These are phyloP conservation scores for Vairimorpha apis DNA, from an alignment of 371 early-diverging fungal genomes.

Conservation along the genomic window DNA sequence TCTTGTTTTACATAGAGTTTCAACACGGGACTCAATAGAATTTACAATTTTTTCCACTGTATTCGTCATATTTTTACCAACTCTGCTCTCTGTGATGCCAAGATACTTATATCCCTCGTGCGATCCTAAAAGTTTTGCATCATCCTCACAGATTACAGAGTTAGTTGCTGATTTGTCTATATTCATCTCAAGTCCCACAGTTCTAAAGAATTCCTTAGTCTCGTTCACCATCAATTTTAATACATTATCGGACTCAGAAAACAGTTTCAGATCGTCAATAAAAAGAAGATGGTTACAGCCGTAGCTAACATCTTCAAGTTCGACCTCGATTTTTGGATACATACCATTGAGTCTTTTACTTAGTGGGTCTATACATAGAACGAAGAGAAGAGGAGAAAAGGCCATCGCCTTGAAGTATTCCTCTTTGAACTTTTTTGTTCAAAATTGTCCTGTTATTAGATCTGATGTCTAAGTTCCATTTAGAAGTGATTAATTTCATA, in stretches of 20 bases:
- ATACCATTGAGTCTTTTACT: conserved; percentile 1
- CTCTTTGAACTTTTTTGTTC: conserved; percentile 6
- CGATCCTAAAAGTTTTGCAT: background rate
- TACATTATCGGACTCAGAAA: background rate
- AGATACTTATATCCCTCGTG: conserved; percentile 7
- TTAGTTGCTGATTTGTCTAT: background rate
- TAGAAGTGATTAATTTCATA: background rate
- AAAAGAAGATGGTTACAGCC: background rate
- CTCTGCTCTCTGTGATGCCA: background rate
- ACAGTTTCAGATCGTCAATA: background rate
- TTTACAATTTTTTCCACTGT: background rate
- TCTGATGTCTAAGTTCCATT: background rate
- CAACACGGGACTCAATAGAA: background rate
- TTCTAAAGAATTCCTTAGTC: background rate
- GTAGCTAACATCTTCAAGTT: background rate
- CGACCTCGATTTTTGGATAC: conserved; percentile 6
- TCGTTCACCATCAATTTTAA: background rate
- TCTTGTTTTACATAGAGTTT: background rate
- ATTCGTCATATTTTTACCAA: background rate
- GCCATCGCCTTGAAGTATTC: conserved; percentile 19
- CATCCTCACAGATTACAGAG: background rate
- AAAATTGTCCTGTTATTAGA: background rate
- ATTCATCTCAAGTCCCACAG: background rate
- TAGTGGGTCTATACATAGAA: conserved; percentile 26
- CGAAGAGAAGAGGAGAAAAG: conserved; percentile 29